Evolutionary conservation across 768 basidiomycete species (phyloP).

Genomic region (Podaxis sp.): DNA sequence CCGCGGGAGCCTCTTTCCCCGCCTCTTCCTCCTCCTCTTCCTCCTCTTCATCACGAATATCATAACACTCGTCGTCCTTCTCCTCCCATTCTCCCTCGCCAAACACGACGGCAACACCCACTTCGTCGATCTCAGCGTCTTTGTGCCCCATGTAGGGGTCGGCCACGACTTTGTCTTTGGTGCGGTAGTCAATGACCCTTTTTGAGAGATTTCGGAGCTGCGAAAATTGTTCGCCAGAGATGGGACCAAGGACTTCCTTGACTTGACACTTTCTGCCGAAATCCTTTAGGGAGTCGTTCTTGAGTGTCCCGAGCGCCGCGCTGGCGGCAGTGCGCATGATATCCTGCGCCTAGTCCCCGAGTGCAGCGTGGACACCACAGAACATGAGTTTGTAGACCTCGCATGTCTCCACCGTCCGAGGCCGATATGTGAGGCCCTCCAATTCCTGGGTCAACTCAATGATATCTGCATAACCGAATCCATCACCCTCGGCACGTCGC

Average conservation of each 20-base stretch:
- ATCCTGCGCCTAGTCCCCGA: slow-evolving; percentile 96
- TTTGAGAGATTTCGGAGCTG: too few species aligned
- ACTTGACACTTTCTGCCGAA: slow-evolving; percentile 98
- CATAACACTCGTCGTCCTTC: too few species aligned
- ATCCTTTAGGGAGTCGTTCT: slow-evolving; percentile 87
- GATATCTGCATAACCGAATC: slow-evolving; percentile 86
- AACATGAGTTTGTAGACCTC: slow-evolving; percentile 94
- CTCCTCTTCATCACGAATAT: too few species aligned
- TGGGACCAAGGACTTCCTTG: slow-evolving; percentile 69
- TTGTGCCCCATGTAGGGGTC: too few species aligned
- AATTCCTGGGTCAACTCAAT: slow-evolving; percentile 88
- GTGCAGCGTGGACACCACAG: slow-evolving; percentile 72
- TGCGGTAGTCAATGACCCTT: too few species aligned
- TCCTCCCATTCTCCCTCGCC: too few species aligned
- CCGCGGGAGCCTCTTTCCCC: too few species aligned
- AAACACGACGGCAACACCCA: too few species aligned
- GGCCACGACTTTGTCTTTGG: too few species aligned
- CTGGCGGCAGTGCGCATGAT: slow-evolving; percentile 94
- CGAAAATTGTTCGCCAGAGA: slow-evolving; percentile 75
- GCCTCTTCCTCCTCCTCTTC: too few species aligned
- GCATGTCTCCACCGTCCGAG: slow-evolving; percentile 89
- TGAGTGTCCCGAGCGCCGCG: slow-evolving; percentile 81
- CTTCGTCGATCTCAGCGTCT: too few species aligned
- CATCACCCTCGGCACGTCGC: slow-evolving; percentile 57
- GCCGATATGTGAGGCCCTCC: slow-evolving; percentile 91